Base-by-base conservation (phyloP, 169 alveolate genomes). In the Plasmodium vivax region DNA sequence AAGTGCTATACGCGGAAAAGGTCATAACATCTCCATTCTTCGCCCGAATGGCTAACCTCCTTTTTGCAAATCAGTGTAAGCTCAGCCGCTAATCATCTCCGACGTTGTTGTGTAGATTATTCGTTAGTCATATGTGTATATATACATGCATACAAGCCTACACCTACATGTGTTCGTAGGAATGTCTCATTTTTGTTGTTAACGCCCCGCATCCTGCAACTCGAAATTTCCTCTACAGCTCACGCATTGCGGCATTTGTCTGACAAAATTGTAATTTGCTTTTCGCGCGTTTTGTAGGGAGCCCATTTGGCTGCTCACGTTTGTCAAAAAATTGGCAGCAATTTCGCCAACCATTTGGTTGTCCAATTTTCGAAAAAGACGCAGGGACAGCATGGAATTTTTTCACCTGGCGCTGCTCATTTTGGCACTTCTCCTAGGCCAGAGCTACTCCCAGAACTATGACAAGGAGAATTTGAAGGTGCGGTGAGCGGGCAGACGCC, bases 391-490 rank as follows among this genome's bases (percentile, higher is more conserved):
- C 41, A 91, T 91, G 95, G 79, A 91, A 71, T 81, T 36, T 14
- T 30, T 91, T 68, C 54, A 38, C 54, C 10, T 71, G 16, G 72
- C 68, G 19, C 34, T 10, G 27, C 23, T 91, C 75, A 34, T 41
- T 38, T 74, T 81, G 5, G 38, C 34, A 45, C 83, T 91, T 19
- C 47, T 91, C 54, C 51, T 71, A n/a, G 10, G 41, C 27, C 47
- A 41, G 58, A 81, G 95, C 41, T 36, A 41, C 32, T 36, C 85
- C 41, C 81, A 91, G 38, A 81, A 58, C 47, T 80, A 91, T 81
- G 95, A 91, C 56, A 91, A 91, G 58, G 95, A 91, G 83, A 91
- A 91, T 91, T 82, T 91, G 74, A 91, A 91, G 36, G 95, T 91
- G 71, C 72, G 43, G 62, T 8, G 51, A n/a, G 62, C 75, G 32